These are phyloP conservation scores for Gynochthodes officinalis DNA, from an alignment of 257 asterid species.

Conservation along the genomic window DNA sequence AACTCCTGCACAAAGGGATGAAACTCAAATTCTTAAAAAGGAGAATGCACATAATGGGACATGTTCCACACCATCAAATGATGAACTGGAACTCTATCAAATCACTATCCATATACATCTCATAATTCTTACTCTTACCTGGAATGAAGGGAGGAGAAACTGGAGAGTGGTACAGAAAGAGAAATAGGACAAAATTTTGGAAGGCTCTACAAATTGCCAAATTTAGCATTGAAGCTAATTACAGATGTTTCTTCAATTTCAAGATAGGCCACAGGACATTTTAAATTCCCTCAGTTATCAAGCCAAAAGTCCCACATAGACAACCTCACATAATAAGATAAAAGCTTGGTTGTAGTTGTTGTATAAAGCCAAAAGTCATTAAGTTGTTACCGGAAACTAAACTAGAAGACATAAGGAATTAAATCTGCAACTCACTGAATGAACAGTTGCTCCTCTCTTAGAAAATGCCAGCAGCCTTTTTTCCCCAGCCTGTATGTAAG, in stretches of 20 bases:
- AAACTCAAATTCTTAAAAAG: neutral
- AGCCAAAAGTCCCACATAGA: no score
- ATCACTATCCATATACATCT: neutral
- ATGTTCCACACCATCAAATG: neutral
- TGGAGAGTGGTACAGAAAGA: neutral
- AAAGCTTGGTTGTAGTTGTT: no score
- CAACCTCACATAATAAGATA: no score
- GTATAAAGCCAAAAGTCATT: neutral
- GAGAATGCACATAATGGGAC: neutral
- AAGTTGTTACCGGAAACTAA: neutral
- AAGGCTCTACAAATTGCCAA: neutral
- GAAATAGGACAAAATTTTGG: neutral
- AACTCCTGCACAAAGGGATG: conserved; percentile 58
- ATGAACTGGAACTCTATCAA: neutral
- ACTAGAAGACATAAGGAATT: conserved; percentile 6
- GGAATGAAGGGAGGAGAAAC: neutral
- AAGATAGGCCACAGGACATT: neutral
- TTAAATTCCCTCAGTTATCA: neutral
- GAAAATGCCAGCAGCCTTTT: conserved; percentile 93
- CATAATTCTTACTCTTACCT: neutral
- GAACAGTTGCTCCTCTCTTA: conserved; percentile 68
- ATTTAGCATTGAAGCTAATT: neutral
- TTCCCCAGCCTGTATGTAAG: conserved; percentile 59
- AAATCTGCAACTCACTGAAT: conserved; percentile 58
- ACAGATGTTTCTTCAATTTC: conserved; percentile 2